These are phyloP conservation scores for Aquilaria malaccensis DNA, from an alignment of 345 rosid genomes.

Conservation along the genomic window DNA sequence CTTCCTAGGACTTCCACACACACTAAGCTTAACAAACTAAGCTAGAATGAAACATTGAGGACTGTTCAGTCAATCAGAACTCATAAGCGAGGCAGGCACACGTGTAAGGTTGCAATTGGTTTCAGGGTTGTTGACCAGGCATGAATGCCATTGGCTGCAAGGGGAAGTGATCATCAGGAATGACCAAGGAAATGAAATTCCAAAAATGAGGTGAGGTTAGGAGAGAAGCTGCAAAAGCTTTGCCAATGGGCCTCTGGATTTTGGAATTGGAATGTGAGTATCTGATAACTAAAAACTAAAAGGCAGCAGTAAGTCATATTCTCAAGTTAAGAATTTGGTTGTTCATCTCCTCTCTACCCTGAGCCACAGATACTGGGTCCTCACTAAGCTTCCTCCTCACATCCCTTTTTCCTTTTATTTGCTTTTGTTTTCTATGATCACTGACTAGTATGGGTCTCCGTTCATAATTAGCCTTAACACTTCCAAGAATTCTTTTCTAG, in stretches of 20 bases:
- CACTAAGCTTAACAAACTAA: too few relatives aligned
- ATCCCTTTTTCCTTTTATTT: conserved; percentile 16
- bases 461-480: too few relatives aligned
- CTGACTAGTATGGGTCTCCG: too few relatives aligned
- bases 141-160: conserved; percentile 19
- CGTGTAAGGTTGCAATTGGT: conserved; percentile 21
- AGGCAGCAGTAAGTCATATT: conserved; percentile 50
- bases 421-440: too few relatives aligned
- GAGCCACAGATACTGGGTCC: conserved; percentile 53
- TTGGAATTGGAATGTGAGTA: conserved; percentile 30
- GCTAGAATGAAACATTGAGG: not conserved
- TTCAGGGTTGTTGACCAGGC: conserved; percentile 19
- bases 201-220: conserved; percentile 8
- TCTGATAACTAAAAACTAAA: conserved; percentile 32
- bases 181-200: conserved; percentile 73
- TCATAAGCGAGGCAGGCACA: conserved; percentile 13
- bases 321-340: conserved; percentile 69
- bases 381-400: conserved; percentile 5
- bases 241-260: too few relatives aligned
- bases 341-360: conserved; percentile 41
- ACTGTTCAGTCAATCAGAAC: conserved; percentile 24
- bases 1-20: too few relatives aligned
- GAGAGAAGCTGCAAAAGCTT: too few relatives aligned
- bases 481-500: too few relatives aligned
- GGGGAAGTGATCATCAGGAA: conserved; percentile 39